Conservation (phyloP, 163 green algal species). For the Trebouxia gelatinosa region DNA sequence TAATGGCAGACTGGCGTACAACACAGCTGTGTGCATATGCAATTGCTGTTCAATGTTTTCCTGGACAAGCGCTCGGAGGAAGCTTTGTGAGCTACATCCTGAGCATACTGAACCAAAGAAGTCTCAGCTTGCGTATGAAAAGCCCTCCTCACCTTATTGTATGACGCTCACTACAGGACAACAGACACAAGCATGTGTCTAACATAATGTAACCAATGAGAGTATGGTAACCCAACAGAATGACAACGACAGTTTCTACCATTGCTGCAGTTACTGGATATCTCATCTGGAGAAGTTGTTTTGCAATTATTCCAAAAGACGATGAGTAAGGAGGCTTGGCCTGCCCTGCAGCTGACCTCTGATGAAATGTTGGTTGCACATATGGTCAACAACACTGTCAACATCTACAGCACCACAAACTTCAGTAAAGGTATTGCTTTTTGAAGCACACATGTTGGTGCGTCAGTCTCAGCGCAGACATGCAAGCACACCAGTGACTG, state of each 20-base stretch:
- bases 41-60: no score
- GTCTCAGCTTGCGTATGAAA: no score
- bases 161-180: constrained; percentile 24
- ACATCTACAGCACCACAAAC: constrained; percentile 77
- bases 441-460: no score
- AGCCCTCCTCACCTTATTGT: no score
- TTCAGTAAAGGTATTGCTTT: no score
- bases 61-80: no score
- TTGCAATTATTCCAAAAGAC: constrained; percentile 71
- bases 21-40: no score
- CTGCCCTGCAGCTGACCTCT: constrained; percentile 62
- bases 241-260: neutral
- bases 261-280: constrained; percentile 57
- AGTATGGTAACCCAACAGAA: neutral
- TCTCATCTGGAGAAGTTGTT: constrained; percentile 43
- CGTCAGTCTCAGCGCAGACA: no score
- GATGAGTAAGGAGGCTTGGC: constrained; percentile 77
- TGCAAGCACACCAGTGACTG: no score
- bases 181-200: constrained; percentile 38
- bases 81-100: no score
- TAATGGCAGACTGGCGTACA: no score
- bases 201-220: neutral
- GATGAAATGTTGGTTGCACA: constrained; percentile 62
- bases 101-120: no score
- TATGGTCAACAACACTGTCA: constrained; percentile 80